Conservation (phyloP, 371 early-diverging fungal species). For the Rhizopus delemar region DNA sequence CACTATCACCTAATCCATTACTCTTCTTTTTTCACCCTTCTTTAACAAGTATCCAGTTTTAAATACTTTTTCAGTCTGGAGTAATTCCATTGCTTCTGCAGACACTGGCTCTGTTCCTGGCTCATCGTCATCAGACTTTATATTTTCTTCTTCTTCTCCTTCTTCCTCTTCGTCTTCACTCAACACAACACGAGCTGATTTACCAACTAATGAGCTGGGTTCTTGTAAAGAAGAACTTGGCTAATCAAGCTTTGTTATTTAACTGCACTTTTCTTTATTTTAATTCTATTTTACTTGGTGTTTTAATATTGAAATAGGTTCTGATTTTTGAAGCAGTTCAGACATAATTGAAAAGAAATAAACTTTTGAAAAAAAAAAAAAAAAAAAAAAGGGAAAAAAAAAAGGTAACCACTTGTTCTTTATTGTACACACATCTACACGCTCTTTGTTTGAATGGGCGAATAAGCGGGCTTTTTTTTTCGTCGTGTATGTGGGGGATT, state of each 20-base stretch:
- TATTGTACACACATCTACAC: too few relatives aligned
- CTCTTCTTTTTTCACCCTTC: conserved; percentile 79
- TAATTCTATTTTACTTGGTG: too few relatives aligned
- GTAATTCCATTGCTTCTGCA: conserved; percentile 51
- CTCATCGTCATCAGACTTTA: conserved; percentile 61
- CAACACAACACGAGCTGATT: conserved; percentile 32
- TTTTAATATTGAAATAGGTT: too few relatives aligned
- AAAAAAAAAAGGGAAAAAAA: too few relatives aligned
- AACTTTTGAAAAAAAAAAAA: too few relatives aligned
- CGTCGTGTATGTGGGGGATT: too few relatives aligned
- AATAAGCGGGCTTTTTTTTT: too few relatives aligned
- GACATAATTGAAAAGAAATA: too few relatives aligned
- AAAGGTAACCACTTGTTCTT: too few relatives aligned
- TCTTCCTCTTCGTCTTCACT: conserved; percentile 52
- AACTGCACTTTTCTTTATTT: not conserved
- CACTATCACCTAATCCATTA: conserved; percentile 20
- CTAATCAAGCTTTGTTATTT: not conserved
- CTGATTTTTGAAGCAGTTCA: too few relatives aligned
- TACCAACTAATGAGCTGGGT: conserved; percentile 12
- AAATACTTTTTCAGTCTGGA: conserved; percentile 68
- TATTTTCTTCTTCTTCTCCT: conserved; percentile 24
- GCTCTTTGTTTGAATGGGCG: too few relatives aligned
- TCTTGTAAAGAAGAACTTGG: conserved; percentile 5
- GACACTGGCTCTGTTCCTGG: conserved; percentile 45
- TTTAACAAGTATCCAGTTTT: conserved; percentile 72